Base-by-base conservation (phyloP, 805 yeast genomes). In the Metschnikowia kofuensis region DNA sequence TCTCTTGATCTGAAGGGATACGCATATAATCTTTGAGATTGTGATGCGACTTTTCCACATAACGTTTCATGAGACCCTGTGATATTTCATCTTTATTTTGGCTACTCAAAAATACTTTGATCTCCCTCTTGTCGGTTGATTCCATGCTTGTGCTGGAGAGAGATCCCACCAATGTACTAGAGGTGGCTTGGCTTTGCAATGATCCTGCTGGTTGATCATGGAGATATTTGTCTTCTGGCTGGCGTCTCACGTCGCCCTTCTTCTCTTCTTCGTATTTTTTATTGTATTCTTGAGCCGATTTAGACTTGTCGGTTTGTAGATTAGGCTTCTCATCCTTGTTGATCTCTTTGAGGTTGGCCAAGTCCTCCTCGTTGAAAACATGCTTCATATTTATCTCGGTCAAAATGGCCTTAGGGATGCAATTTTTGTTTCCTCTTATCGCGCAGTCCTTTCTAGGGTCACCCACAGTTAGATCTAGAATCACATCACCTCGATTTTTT, bases 381-480 rank as follows among this genome's bases (percentile, higher is more conserved):
- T 61, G 64, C 9, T 42, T 43, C 34, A 56, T 45, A 45, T 63
- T 63, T 48, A 67, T 62, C 16, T 67, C 68, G 13, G 64, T 60
- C 32, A 72, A 48, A 6, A 72, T 54, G 29, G 61, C 51, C 36
- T 46, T 44, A 0, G 77, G 77, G 9, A 64, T 50, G 26, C 61
- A 40, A 41, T 64, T 61, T 53, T 70, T 57, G 47, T 70, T 67
- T 1, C 79, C 78, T 29, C 73, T 61, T 35, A 72, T 64, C 29
- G 60, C 57, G 40, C 63, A 52, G 50, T 72, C 75, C 2, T 42
- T 13, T 3, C 62, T 56, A 6, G 71, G 68, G 35, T 62, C 59
- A 7, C 72, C 67, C 11, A 79, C 63, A 2, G 77, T 70, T 13
- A 71, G 55, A 48, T 70, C 74, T 7, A 74, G 62, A 28, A 79